Base-by-base conservation (phyloP, 2,329 filamentous ascomycete species). In the Pseudonectria buxi region DNA sequence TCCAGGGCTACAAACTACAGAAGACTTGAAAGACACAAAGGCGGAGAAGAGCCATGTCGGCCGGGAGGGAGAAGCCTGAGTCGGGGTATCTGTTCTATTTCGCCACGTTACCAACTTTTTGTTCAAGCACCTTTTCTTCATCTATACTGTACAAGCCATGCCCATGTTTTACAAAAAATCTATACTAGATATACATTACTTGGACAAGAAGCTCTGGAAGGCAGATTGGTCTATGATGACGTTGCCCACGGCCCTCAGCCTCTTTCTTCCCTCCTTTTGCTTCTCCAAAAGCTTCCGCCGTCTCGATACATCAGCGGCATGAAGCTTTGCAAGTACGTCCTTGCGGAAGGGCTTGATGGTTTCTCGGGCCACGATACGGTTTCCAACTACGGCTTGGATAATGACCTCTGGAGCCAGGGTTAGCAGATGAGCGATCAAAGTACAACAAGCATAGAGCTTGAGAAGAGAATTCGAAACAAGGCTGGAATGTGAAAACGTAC, bases 321-420 rank as follows among this genome's bases (percentile, higher is more conserved):
- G 94, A 37, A 98, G 68, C 63, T 96, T 96, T 7, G 83, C 82
- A 37, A 95, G 65, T 3, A 98, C 92, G 51, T 98, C 92, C 61
- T 98, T 98, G 30, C 92, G 74, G 62, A 94, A 98, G 0, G 92
- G 87, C 67, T 96, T 96, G 58, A 98, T 81, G 0, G 89, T 95
- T 58, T 96, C 92, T 54, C 92, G 73, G 0, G 92, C 92, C 4
- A 98, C 76, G 33, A 98, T 81, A 33, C 82, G 77, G 49, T 78
- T 80, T 4, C 89, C 90, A 0, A 85, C 83, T 0, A 85, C 82
- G 3, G 92, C 90, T 62, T 98, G 92, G 45, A 98, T 96, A 37
- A 96, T 71, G 14, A 98, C 79, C 65, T 98, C 92, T 68, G 25
- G 10, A 22, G 5, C 6, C 6, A n/a, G 7, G 1, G 22, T 46